A percentile compares a stretch with the other conserved stretches of the same genome.
These are phyloP conservation scores for Cladophialophora bantiana DNA, from an alignment of 2,329 filamentous ascomycete genomes.

Conservation along the genomic window DNA sequence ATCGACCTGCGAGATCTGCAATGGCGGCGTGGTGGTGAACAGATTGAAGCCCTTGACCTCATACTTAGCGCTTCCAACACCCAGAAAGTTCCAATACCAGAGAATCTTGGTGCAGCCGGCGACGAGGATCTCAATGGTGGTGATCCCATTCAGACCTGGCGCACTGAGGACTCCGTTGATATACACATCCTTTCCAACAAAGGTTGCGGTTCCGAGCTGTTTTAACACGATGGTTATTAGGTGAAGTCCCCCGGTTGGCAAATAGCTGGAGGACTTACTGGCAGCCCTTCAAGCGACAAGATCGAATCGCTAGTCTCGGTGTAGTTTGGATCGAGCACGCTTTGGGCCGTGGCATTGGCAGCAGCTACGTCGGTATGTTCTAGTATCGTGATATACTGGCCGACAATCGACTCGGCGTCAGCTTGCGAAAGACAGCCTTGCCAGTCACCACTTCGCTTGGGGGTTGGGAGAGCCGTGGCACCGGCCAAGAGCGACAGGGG, in stretches of 20 bases:
- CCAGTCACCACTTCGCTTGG: slow-evolving; percentile 17
- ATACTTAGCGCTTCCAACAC: slow-evolving; percentile 31
- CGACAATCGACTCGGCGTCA: slow-evolving; percentile 30
- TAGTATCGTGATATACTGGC: slow-evolving; percentile 34
- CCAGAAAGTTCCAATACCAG: slow-evolving; percentile 37
- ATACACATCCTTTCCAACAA: slow-evolving; percentile 33
- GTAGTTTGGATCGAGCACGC: slow-evolving; percentile 34
- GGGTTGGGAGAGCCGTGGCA: slow-evolving; percentile 14
- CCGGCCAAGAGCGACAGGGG: slow-evolving; percentile 21
- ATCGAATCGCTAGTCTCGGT: slow-evolving; percentile 38
- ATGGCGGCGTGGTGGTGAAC: slow-evolving; percentile 27
- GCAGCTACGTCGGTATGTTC: slow-evolving; percentile 24
- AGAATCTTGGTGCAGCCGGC: slow-evolving; percentile 34
- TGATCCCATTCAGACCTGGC: slow-evolving; percentile 31
- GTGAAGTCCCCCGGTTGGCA: neutral
- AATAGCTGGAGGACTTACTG: slow-evolving; percentile 21
- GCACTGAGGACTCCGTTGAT: slow-evolving; percentile 34
- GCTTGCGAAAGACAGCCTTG: slow-evolving; percentile 25
- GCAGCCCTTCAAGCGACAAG: slow-evolving; percentile 35
- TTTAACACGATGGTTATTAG: slow-evolving; percentile 2
- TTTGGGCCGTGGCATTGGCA: slow-evolving; percentile 37
- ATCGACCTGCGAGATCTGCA: slow-evolving; percentile 27
- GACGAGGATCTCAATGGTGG: slow-evolving; percentile 35
- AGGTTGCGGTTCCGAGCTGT: slow-evolving; percentile 35
- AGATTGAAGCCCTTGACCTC: slow-evolving; percentile 38